Conservation (phyloP, 805 yeast genomes). For the Saccharomycopsis sp. region DNA sequence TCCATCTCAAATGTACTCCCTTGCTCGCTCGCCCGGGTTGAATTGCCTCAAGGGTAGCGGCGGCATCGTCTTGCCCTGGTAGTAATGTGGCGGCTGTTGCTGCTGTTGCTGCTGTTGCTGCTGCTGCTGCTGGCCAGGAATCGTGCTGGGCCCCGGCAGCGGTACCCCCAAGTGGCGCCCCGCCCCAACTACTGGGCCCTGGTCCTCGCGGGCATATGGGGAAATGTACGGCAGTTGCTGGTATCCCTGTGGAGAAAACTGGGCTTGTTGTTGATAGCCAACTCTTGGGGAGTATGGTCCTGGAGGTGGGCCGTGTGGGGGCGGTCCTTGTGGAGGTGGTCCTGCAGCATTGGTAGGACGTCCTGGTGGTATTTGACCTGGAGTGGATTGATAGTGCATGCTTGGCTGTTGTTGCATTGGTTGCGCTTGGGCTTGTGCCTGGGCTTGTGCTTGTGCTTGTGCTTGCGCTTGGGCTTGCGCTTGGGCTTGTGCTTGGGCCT, state of each 20-base stretch:
- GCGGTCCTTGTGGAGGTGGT: not conserved
- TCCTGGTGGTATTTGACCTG: conserved; percentile 21
- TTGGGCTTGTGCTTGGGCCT: conserved; percentile 24
- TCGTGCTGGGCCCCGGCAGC: no score
- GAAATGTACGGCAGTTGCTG: conserved; percentile 1
- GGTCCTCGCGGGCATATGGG: no score
- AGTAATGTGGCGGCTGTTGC: conserved; percentile 9
- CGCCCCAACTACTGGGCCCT: no score
- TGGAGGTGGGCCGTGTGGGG: not conserved
- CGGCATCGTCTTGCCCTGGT: conserved; percentile 1
- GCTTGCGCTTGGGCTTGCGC: conserved; percentile 25
- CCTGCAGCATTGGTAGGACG: conserved; percentile 14
- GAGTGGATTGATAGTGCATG: conserved; percentile 20
- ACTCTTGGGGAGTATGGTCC: no score
- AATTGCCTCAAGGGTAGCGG: no score
- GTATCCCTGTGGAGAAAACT: no score
- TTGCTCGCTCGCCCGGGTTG: conserved; percentile 7
- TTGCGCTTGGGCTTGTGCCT: conserved; percentile 11
- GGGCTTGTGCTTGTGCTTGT: conserved; percentile 17
- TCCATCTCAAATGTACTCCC: no score
- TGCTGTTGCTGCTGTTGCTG: no score
- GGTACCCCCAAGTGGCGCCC: no score
- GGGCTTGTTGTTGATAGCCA: no score
- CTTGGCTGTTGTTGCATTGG: conserved; percentile 24
- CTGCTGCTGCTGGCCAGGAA: no score